Evolutionary conservation across 148 eudicot genomes (phyloP), one percentile per base, ranked within the genome.

Genomic region (Bassia scoparia): DNA sequence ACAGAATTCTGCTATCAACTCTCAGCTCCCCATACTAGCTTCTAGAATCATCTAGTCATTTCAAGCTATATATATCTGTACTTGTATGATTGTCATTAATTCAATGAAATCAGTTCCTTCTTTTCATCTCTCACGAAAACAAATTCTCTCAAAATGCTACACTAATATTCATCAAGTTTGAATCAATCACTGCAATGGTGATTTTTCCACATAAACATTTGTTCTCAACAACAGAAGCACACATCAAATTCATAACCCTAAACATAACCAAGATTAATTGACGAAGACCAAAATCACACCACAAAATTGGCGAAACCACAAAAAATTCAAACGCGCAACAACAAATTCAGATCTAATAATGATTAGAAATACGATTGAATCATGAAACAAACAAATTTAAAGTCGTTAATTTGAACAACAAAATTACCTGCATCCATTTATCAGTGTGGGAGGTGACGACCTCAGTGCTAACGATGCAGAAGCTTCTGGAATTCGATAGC

Each of bases 371-470:
- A 38, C 34, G 29, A 73, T 41, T 3, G 17, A 24, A 23, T 16
- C 4, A 72, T 58, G 20, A 13, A 43, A 46, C 16, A 12, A 62
- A 27, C 29, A 54, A 52, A 54, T 63, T n/a, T 4, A 2, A 58
- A 29, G 30, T 13, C n/a, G 26, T 4, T 4, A 72, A 6, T n/a
- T 10, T 30, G n/a, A 15, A 16, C 20, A 46, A 33, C 12, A 66
- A 33, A 20, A 4, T 5, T 24, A 92, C 96, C 93, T 88, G 92
- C 97, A 92, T 92, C 96, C 93, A 92, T 82, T 92, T 92, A 33
- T 80, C 88, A 43, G 96, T 92, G 82, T 92, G 97, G 77, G 87
- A 76, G 76, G 86, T 89, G 83, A 74, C 17, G 74, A 89, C 70
- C 71, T 86, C 93, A 72, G 76, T 74, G 79, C 76, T 80, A 54